Evolutionary conservation across 345 rosid genomes (phyloP).

Genomic region (Salix arbutifolia): DNA sequence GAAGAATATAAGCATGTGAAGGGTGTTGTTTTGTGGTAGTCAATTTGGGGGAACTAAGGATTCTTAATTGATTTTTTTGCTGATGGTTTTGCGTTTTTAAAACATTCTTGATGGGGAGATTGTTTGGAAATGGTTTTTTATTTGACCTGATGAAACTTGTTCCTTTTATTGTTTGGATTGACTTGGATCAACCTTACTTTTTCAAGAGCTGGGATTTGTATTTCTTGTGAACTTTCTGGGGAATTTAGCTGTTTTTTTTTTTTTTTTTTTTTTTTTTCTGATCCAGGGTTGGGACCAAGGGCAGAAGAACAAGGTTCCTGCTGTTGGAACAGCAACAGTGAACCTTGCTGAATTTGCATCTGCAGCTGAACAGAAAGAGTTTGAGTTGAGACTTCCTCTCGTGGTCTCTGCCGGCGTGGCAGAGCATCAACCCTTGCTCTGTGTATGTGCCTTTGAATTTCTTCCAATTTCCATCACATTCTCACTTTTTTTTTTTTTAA

Average conservation of each 20-base stretch:
- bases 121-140: neutral
- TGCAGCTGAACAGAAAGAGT: conserved; percentile 50
- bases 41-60: neutral
- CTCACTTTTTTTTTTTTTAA: conserved; percentile 1
- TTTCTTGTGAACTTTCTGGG: neutral
- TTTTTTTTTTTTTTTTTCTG: neutral
- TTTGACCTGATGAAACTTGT: neutral
- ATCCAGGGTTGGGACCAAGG: conserved; percentile 62
- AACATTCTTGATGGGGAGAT: neutral
- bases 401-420: conserved; percentile 27
- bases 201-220: no score
- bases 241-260: neutral
- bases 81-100: no score
- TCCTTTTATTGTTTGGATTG: neutral
- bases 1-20: neutral
- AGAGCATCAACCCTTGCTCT: conserved; percentile 29
- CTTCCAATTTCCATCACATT: conserved; percentile 1
- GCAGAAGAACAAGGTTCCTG: conserved; percentile 49
- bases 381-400: conserved; percentile 58
- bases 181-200: no score
- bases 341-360: conserved; percentile 65
- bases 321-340: conserved; percentile 51
- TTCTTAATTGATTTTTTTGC: neutral
- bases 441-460: conserved; percentile 41
- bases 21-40: neutral